phyloP scores from a whole-genome alignment of 2,329 filamentous ascomycete genomes.

The Dendryphion nanum region DNA sequence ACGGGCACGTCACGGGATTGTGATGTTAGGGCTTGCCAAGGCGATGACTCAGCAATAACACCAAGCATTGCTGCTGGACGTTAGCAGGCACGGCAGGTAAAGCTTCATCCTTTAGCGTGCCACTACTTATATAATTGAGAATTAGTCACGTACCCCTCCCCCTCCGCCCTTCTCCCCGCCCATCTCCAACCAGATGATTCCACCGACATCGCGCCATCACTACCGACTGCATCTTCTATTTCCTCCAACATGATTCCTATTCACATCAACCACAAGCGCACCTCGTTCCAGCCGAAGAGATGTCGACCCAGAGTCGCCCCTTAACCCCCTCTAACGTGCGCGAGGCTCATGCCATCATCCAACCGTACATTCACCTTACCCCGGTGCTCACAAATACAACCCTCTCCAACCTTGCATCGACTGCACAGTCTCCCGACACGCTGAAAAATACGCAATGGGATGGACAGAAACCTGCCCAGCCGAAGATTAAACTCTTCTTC shows the following conservation, averaged over 20 bases:
- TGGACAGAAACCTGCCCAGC: conserved; percentile 58
- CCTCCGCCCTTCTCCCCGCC: too few species aligned
- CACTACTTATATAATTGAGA: too few species aligned
- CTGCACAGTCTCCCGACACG: conserved; percentile 57
- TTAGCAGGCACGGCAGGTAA: too few species aligned
- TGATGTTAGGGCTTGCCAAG: too few species aligned
- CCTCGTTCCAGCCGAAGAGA: too few species aligned
- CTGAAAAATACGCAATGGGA: conserved; percentile 59
- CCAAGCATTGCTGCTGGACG: too few species aligned
- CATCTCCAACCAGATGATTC: too few species aligned
- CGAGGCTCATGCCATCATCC: conserved; percentile 70
- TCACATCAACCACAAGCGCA: conserved; percentile 2
- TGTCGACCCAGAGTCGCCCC: conserved; percentile 51
- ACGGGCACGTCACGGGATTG: too few species aligned
- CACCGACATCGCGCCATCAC: too few species aligned
- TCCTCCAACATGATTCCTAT: background rate
- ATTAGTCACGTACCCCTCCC: too few species aligned
- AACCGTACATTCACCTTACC: conserved; percentile 75
- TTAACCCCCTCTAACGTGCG: conserved; percentile 72
- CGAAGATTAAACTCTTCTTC: conserved; percentile 76
- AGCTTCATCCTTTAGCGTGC: too few species aligned
- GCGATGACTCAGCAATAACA: too few species aligned
- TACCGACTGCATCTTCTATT: background rate
- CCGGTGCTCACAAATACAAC: conserved; percentile 79
- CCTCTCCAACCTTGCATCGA: conserved; percentile 72